Percentiles rank a stretch among this genome's conserved stretches.
Evolutionary conservation across 768 basidiomycete genomes (phyloP).

Genomic region (Termitomyces sp.): DNA sequence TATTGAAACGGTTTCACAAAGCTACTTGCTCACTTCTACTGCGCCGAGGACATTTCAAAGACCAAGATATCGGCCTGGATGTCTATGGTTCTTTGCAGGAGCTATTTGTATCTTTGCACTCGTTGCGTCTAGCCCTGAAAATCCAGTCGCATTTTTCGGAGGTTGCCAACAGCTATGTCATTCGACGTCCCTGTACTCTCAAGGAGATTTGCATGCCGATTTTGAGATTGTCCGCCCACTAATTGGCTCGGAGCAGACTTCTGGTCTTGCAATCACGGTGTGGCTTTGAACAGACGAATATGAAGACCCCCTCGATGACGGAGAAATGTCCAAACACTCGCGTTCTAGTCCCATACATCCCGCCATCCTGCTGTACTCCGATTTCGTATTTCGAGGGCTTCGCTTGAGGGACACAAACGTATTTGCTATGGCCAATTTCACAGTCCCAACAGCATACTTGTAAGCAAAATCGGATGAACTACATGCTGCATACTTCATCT

Average conservation of each 20-base stretch:
- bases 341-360: no score
- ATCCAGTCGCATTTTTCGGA: background rate
- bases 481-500: background rate
- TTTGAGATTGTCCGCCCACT: slow-evolving; percentile 11
- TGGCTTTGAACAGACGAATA: slow-evolving; percentile 10
- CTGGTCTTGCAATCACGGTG: slow-evolving; percentile 16
- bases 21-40: background rate
- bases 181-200: slow-evolving; percentile 9
- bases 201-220: background rate
- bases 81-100: slow-evolving; percentile 7
- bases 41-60: background rate
- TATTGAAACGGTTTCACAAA: no score
- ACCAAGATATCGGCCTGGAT: slow-evolving; percentile 7
- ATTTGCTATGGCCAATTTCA: no score
- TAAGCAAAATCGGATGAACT: no score
- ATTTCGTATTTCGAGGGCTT: no score
- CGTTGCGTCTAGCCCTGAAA: slow-evolving; percentile 1
- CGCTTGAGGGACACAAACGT: no score
- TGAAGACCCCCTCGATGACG: background rate
- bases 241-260: slow-evolving; percentile 11
- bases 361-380: no score
- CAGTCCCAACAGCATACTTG: no score
- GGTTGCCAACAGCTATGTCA: background rate
- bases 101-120: background rate
- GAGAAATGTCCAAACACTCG: background rate